These are phyloP conservation scores for Teratosphaeriaceae sp. DNA, from an alignment of 2,329 filamentous ascomycete genomes.

Conservation along the genomic window DNA sequence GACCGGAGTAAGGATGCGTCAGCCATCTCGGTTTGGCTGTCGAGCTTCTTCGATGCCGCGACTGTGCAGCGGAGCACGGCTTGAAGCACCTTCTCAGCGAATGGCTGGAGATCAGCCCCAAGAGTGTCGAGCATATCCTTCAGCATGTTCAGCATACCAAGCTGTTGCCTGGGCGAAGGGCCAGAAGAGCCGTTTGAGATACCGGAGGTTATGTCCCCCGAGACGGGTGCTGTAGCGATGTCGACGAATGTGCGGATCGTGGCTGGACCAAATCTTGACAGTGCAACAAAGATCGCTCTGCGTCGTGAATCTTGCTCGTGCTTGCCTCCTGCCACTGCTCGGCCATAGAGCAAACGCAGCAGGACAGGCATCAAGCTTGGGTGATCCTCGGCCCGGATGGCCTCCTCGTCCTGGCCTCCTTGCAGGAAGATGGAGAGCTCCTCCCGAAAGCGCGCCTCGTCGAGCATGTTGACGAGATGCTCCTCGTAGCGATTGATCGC, in stretches of 20 bases:
- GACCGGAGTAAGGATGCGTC: conserved; percentile 56
- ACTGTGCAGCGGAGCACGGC: conserved; percentile 69
- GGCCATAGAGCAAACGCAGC: conserved; percentile 80
- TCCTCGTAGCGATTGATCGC: conserved; percentile 74
- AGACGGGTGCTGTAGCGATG: conserved; percentile 63
- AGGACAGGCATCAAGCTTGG: conserved; percentile 74
- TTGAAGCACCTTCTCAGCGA: conserved; percentile 63
- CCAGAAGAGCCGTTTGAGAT: too few relatives aligned
- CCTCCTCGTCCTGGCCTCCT: conserved; percentile 48
- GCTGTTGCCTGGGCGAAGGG: conserved; percentile 59
- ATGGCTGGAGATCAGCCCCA: conserved; percentile 63
- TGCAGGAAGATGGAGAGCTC: conserved; percentile 80
- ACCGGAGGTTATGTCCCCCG: not conserved
- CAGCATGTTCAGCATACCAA: conserved; percentile 88
- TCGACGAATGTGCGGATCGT: conserved; percentile 77
- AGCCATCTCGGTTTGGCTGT: conserved; percentile 23
- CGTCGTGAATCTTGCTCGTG: conserved; percentile 76
- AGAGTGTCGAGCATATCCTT: conserved; percentile 80
- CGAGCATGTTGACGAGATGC: conserved; percentile 76
- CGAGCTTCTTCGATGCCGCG: conserved; percentile 30
- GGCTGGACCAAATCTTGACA: conserved; percentile 67
- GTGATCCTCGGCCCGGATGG: conserved; percentile 67
- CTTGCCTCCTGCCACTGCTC: conserved; percentile 73
- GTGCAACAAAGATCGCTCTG: conserved; percentile 63
- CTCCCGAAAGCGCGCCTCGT: conserved; percentile 87